A percentile compares a stretch with the other conserved stretches of the same genome.
Evolutionary conservation across 1,284 basidiomycete genomes (phyloP).

Genomic region (Fistulina hepatica): DNA sequence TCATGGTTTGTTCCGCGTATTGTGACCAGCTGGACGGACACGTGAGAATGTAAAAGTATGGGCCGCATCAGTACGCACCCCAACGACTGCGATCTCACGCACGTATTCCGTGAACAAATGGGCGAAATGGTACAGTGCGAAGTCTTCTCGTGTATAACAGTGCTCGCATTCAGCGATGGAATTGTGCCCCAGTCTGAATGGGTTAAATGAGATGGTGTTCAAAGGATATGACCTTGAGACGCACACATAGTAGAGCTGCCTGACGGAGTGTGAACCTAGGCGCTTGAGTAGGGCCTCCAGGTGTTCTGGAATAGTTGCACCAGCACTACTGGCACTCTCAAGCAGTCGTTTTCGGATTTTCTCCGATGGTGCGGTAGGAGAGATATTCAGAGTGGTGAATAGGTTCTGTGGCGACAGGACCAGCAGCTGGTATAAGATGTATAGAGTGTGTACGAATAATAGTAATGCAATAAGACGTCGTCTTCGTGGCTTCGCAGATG

Average conservation of each 20-base stretch:
- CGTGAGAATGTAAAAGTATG: neutral
- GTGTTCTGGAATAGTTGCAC: slow-evolving; percentile 31
- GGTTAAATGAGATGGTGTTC: slow-evolving; percentile 5
- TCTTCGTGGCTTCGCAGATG: no score
- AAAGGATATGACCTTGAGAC: slow-evolving; percentile 12
- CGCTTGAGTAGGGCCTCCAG: slow-evolving; percentile 44
- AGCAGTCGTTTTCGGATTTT: slow-evolving; percentile 37
- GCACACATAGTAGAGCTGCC: slow-evolving; percentile 50
- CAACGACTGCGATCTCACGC: slow-evolving; percentile 41
- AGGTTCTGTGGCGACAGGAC: slow-evolving; percentile 48
- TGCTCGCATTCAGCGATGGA: slow-evolving; percentile 49
- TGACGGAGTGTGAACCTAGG: slow-evolving; percentile 46
- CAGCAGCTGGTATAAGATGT: slow-evolving; percentile 37
- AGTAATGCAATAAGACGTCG: no score
- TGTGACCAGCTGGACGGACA: slow-evolving; percentile 22
- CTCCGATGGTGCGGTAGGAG: slow-evolving; percentile 43
- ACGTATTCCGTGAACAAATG: slow-evolving; percentile 47
- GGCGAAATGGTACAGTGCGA: slow-evolving; percentile 45
- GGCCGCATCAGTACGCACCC: slow-evolving; percentile 26
- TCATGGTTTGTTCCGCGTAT: slow-evolving; percentile 25
- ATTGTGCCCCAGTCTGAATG: slow-evolving; percentile 51
- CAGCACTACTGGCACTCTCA: slow-evolving; percentile 25
- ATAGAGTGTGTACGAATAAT: slow-evolving; percentile 50
- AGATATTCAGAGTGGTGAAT: slow-evolving; percentile 42
- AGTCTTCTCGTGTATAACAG: slow-evolving; percentile 48